Percentiles rank a stretch among this genome's conserved stretches.
Conservation (phyloP, 2,329 filamentous ascomycete genomes). For the Trichoderma breve region DNA sequence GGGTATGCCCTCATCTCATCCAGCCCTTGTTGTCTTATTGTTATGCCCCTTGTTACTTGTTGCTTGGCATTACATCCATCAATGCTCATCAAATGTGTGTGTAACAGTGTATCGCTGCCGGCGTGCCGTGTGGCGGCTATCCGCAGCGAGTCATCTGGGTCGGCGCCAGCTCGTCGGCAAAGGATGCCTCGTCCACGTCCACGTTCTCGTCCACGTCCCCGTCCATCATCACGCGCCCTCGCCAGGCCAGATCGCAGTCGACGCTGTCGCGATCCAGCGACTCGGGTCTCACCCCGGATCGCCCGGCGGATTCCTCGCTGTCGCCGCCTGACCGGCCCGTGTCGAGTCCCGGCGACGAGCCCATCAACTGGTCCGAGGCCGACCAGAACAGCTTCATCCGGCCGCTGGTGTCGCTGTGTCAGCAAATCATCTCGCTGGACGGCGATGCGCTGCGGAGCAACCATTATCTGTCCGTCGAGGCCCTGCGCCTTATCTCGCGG, state of each 20-base stretch:
- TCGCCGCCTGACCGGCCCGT: slow-evolving; percentile 9
- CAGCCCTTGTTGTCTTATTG: not conserved
- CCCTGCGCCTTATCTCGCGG: slow-evolving; percentile 27
- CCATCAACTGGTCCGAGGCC: slow-evolving; percentile 14
- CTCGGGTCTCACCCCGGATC: slow-evolving; percentile 6
- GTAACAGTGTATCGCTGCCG: slow-evolving; percentile 29
- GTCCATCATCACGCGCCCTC: not conserved
- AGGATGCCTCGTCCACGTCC: not conserved
- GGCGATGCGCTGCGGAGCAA: not conserved
- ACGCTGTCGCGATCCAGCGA: slow-evolving; percentile 3
- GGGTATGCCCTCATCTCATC: slow-evolving; percentile 2
- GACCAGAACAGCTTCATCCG: slow-evolving; percentile 26
- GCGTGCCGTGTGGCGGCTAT: slow-evolving; percentile 32
- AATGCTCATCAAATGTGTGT: slow-evolving; percentile 4
- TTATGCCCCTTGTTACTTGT: not conserved
- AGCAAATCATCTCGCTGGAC: slow-evolving; percentile 27
- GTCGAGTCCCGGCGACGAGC: not conserved
- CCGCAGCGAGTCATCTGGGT: slow-evolving; percentile 34
- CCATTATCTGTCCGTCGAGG: slow-evolving; percentile 24
- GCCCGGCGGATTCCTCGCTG: not conserved
- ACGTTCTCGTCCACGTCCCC: not conserved
- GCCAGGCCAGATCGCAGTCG: slow-evolving; percentile 1
- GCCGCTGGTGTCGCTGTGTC: slow-evolving; percentile 27
- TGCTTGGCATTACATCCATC: not conserved
- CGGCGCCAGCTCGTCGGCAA: slow-evolving; percentile 15